Evolutionary conservation across 768 basidiomycete genomes (phyloP), one percentile per base, ranked within the genome.

Genomic region (Favolaschia claudopus): DNA sequence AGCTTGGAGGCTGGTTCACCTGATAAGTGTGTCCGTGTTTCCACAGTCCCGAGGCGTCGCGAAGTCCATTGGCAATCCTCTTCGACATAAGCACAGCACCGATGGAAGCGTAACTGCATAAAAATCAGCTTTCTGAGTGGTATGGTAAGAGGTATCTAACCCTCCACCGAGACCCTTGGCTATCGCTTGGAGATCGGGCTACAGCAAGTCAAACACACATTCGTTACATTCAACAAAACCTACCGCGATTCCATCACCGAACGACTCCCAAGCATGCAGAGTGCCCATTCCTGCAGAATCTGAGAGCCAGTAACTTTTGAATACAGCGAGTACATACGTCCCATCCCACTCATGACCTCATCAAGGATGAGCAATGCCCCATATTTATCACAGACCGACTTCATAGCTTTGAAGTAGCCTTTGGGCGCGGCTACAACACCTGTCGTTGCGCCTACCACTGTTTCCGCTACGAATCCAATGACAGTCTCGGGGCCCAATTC

Each of bases 111-210:
- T 92, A 95, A 22, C 92, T 92, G 63, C 36, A 46, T 39, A 4
- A 54, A 33, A 7, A 69, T 52, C 5, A 51, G 32, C 31, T 10
- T 31, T 39, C n/a, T 13, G 4, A 8, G 13, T 17, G 5, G 4
- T n/a, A 7, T 5, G n/a, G 29, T 14, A 15, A 6, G n/a, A 25
- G 19, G 22, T 14, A 39, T 1, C 83, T 65, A 71, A 92, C 87
- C 94, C 94, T 74, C 93, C 94, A 44, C 92, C 93, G 7, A 96
- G 83, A 14, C 94, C 93, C 72, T 96, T 96, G 1, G 93, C 95
- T 28, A 95, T 81, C 7, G 92, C 91, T 74, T 96, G 93, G 28
- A 96, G 80, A 74, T 96, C 94, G 36, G 95, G 94, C 81, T 82
- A 60, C 2, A 24, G 59, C 17, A 32, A 49, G 29, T 53, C 54